Evolutionary conservation across 371 early-diverging fungal genomes (phyloP).

Genomic region (Rhizopus delemar): DNA sequence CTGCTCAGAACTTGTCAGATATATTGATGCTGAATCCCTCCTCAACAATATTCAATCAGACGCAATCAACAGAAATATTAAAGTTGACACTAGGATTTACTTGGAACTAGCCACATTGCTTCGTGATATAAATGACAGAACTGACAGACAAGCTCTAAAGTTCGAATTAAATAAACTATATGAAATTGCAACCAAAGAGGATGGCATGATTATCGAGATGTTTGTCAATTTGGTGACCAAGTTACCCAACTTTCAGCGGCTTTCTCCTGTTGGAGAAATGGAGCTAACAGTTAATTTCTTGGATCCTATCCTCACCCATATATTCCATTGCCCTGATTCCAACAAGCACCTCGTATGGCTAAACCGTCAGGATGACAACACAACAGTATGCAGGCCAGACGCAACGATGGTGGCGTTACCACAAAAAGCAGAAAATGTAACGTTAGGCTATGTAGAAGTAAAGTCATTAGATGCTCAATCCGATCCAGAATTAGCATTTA

Average conservation of each 20-base stretch:
- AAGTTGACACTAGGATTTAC: constrained; percentile 4
- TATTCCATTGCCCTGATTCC: constrained; percentile 17
- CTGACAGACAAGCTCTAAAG: constrained; percentile 10
- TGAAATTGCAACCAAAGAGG: constrained; percentile 14
- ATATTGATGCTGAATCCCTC: constrained; percentile 21
- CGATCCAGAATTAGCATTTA: constrained; percentile 21
- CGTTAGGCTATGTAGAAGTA: constrained; percentile 23
- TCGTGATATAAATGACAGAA: constrained; percentile 16
- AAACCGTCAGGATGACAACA: constrained; percentile 24
- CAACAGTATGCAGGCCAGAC: constrained; percentile 13
- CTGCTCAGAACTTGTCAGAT: constrained; percentile 13
- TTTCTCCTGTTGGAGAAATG: constrained; percentile 19
- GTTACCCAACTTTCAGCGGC: constrained; percentile 11
- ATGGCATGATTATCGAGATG: constrained; percentile 11
- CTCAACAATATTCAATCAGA: constrained; percentile 5
- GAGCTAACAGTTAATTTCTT: constrained; percentile 14
- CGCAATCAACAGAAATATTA: constrained; percentile 16
- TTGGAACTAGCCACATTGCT: constrained; percentile 12
- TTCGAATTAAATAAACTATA: constrained; percentile 10
- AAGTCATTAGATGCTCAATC: constrained; percentile 13
- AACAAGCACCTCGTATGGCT: constrained; percentile 20
- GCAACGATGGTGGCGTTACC: constrained; percentile 14
- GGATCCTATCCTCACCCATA: constrained; percentile 15
- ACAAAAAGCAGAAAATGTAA: constrained; percentile 15
- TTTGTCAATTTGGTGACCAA: constrained; percentile 16